These are phyloP conservation scores for Talaromyces trachyspermus DNA, from an alignment of 495 filamentous ascomycete species.

Conservation along the genomic window DNA sequence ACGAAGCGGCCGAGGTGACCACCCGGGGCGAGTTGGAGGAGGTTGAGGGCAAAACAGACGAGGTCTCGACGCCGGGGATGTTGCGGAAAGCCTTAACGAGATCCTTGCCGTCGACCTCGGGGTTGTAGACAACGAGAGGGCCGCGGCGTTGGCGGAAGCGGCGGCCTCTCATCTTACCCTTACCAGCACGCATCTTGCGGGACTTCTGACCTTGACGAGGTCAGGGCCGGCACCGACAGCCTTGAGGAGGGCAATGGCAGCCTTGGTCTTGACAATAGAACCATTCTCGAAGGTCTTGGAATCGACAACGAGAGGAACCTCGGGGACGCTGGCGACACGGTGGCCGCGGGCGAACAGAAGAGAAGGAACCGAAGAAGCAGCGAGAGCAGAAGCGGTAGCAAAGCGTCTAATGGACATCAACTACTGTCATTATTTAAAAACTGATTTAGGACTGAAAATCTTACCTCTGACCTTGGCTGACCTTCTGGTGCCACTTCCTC, in stretches of 20 bases:
- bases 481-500: conserved; percentile 99
- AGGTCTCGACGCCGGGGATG: conserved; percentile 96
- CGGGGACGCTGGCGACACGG: conserved; percentile 82
- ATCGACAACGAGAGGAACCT: conserved; percentile 94
- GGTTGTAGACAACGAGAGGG: conserved; percentile 92
- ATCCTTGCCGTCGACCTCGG: conserved; percentile 85
- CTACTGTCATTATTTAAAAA: conserved; percentile 1
- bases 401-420: conserved; percentile 60
- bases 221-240: conserved; percentile 84
- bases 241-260: conserved; percentile 78
- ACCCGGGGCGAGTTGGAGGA: conserved; percentile 96
- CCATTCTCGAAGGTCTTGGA: conserved; percentile 73
- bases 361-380: conserved; percentile 88
- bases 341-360: conserved; percentile 96
- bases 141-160: conserved; percentile 96
- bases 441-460: too few species aligned
- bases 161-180: conserved; percentile 93
- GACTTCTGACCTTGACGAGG: conserved; percentile 89
- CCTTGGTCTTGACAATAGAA: conserved; percentile 79
- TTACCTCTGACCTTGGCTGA: conserved; percentile 95
- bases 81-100: conserved; percentile 92
- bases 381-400: conserved; percentile 92
- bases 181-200: conserved; percentile 90
- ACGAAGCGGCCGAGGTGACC: conserved; percentile 98
- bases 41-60: conserved; percentile 90